Conservation (phyloP, 2,329 filamentous ascomycete genomes). For the Neonectria faginata region DNA sequence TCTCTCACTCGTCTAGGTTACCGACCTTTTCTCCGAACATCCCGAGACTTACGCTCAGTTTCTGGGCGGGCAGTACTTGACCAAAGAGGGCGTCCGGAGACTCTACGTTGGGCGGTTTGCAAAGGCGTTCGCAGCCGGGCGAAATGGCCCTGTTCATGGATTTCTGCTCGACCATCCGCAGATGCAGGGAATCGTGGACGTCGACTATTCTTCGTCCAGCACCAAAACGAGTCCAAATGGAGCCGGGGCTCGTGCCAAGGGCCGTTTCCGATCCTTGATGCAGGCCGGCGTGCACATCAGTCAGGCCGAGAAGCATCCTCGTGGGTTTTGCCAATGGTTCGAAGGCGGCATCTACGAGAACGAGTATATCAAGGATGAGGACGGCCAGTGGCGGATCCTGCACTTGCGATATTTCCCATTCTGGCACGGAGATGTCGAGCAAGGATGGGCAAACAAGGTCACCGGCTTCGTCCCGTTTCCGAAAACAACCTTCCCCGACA, state of each 20-base stretch:
- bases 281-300: constrained; percentile 23
- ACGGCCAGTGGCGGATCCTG: constrained; percentile 19
- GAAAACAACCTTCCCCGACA: constrained; percentile 14
- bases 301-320: constrained; percentile 20
- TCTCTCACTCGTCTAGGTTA: background rate
- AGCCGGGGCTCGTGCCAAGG: constrained; percentile 12
- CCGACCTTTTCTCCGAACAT: constrained; percentile 18
- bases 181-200: constrained; percentile 24
- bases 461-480: constrained; percentile 24
- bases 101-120: constrained; percentile 21
- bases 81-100: constrained; percentile 17
- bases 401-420: constrained; percentile 26
- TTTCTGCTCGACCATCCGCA: constrained; percentile 23
- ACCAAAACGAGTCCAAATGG: background rate
- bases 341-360: constrained; percentile 32
- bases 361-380: constrained; percentile 25
- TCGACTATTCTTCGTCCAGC: constrained; percentile 10
- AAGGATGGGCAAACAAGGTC: constrained; percentile 24
- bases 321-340: constrained; percentile 25
- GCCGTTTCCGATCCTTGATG: constrained; percentile 25
- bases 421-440: constrained; percentile 27
- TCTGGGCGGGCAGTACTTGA: constrained; percentile 12
- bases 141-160: constrained; percentile 21
- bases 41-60: constrained; percentile 23
- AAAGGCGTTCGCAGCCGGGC: constrained; percentile 2